Evolutionary conservation across 306 rosid genomes (phyloP), one percentile per base, ranked within the genome.

Genomic region (Crotalaria pallida): DNA sequence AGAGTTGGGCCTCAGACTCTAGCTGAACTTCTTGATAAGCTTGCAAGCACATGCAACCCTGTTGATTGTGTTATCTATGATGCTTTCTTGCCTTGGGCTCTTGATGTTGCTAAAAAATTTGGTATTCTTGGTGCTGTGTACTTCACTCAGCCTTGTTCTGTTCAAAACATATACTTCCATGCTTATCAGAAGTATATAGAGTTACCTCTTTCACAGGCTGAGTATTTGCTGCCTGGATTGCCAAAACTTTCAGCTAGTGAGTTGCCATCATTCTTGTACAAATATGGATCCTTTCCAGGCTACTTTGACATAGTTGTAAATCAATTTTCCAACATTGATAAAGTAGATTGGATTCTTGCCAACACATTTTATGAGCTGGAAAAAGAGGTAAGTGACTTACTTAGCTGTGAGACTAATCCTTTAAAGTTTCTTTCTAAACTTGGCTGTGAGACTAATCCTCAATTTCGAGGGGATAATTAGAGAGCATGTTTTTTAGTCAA

Each of bases 111-210:
- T 22, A 77, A 77, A 34, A 5, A 36, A 3, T 60, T 77, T 48
- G 88, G 77, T 10, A 3, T 80, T 0, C 66, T 63, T 50, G 81
- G 71, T 26, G 79, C 79, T 9, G 23, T 13, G 13, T 80, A 80
- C 58, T 80, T 77, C 71, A 84, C 88, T 45, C 85, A 80, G 40
- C 51, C 79, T 2, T 77, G 78, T 36, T 44, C 74, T 7, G 82
- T 81, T 0, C 44, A 69, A 55, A 65, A 16, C 26, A 50, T 84
- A 6, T 84, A 59, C 47, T 74, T 64, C 10, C 78, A 74, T 60
- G 71, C 13, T 49, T 66, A 62, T 3, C 18, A 78, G n/a, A 79
- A 79, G 1, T 15, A 17, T 6, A 17, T 84, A 52, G 67, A 47
- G 27, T 63, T 84, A 10, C 86, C 82, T 41, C 33, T 74, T 1